These are phyloP conservation scores for Pyrenophora graminea DNA, from an alignment of 2,329 filamentous ascomycete genomes.

Conservation along the genomic window DNA sequence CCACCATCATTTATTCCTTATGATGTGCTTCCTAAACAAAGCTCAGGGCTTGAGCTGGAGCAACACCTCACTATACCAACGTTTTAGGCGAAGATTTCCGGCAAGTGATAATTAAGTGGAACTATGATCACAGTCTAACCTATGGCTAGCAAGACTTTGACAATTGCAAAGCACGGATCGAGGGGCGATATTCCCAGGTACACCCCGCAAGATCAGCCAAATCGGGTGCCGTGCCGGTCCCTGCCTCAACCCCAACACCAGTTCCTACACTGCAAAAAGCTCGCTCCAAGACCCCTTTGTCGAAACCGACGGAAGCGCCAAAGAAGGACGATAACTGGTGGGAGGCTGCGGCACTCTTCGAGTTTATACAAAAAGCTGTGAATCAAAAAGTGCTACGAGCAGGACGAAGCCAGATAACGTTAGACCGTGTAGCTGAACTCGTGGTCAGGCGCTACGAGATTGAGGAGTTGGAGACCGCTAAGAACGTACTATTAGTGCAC, in stretches of 20 bases:
- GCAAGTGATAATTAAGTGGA: slow-evolving; percentile 18
- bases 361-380: slow-evolving; percentile 47
- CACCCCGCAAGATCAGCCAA: slow-evolving; percentile 16
- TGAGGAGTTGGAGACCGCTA: slow-evolving; percentile 39
- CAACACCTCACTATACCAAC: slow-evolving; percentile 49
- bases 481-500: slow-evolving; percentile 42
- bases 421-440: slow-evolving; percentile 40
- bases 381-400: slow-evolving; percentile 37
- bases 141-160: slow-evolving; percentile 36
- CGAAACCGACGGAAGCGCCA: slow-evolving; percentile 23
- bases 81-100: slow-evolving; percentile 47
- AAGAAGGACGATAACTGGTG: slow-evolving; percentile 49
- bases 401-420: slow-evolving; percentile 38
- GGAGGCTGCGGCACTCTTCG: slow-evolving; percentile 44
- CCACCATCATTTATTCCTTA: slow-evolving; percentile 49
- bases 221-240: slow-evolving; percentile 9
- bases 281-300: slow-evolving; percentile 10
- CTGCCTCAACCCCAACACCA: slow-evolving; percentile 5
- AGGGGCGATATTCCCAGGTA: slow-evolving; percentile 31
- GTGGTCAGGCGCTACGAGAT: slow-evolving; percentile 45
- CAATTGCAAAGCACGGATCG: slow-evolving; percentile 34
- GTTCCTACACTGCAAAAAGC: slow-evolving; percentile 6
- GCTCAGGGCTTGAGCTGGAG: slow-evolving; percentile 53
- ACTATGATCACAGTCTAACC: slow-evolving; percentile 9
- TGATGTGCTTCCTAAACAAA: slow-evolving; percentile 51